Percentiles rank a stretch among this genome's conserved stretches.
Evolutionary conservation across 164 flowering plant species (phyloP).

Genomic region (Stephania japonica): DNA sequence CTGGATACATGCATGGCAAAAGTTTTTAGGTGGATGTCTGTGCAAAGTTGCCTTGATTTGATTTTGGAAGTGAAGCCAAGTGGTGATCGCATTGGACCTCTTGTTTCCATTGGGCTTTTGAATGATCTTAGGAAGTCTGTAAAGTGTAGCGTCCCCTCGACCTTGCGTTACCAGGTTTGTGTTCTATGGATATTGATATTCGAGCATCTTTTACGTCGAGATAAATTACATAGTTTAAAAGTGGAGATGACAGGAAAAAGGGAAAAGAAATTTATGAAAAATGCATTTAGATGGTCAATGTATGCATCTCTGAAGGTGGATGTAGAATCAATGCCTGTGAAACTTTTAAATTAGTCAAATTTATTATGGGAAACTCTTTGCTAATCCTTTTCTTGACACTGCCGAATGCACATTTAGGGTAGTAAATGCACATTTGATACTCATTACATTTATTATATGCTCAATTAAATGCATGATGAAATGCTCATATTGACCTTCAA

Average conservation of each 20-base stretch:
- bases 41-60: slow-evolving; percentile 37
- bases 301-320: neutral
- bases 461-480: neutral
- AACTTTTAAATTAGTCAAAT: neutral
- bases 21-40: slow-evolving; percentile 52
- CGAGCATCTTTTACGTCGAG: neutral
- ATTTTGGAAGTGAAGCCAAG: slow-evolving; percentile 53
- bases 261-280: neutral
- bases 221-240: neutral
- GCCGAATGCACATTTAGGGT: neutral
- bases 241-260: neutral
- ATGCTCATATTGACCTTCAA: neutral
- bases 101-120: slow-evolving; percentile 52
- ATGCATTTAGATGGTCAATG: neutral
- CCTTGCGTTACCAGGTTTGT: slow-evolving; percentile 55
- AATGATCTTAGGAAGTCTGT: slow-evolving; percentile 32
- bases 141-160: slow-evolving; percentile 34
- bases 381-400: neutral
- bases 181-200: neutral
- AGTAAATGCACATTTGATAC: neutral
- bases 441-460: neutral
- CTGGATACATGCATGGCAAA: slow-evolving; percentile 27
- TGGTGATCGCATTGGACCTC: slow-evolving; percentile 67
- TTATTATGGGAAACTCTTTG: neutral
- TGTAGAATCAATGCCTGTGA: neutral